Base-by-base conservation (phyloP, 306 rosid species). In the Pachyrhizus erosus region DNA sequence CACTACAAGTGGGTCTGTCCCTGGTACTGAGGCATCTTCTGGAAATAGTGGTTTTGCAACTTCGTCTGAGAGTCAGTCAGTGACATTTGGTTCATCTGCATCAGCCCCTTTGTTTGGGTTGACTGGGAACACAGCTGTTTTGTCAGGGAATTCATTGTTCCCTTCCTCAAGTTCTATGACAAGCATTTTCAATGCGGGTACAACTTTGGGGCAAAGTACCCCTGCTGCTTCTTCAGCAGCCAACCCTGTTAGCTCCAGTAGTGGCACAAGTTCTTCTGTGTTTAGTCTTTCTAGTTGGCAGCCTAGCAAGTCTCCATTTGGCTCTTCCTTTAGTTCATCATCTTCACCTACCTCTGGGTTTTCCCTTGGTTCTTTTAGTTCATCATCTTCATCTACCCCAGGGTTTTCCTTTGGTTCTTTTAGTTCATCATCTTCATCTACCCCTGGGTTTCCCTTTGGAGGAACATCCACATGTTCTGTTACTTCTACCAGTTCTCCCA, bases 271-370 rank as follows among this genome's bases (percentile, higher is more conserved):
- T 26, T 54, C 97, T 77, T 62, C 83, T 27, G 8, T 66, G 73
- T 88, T 89, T 84, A 83, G 85, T 49, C 39, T 43, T 75, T 51
- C 91, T 29, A 84, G 79, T 80, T 90, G 94, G 97, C 93, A 84
- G 86, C 66, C 90, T n/a, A 24, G 85, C 73, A 85, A 89, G 64
- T 76, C 92, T 9, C 54, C 89, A 3, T 91, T 91, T 79, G 85
- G 84, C 76, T 78, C 92, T 7, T 11, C 90, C 9, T 86, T 85
- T 34, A 81, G 60, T 82, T 75, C 89, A 15, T 42, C 90, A 1
- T 49, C 91, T 21, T 33, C 88, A 40, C 58, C 89, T 20, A 51
- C 86, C 23, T 39, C 89, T 70, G 84, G 68, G 79, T 81, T 75
- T 76, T 4, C 91, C 5, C 91, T 91, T 79, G 83, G 84, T 87